phyloP scores from a whole-genome alignment of 2,329 filamentous ascomycete species.

The Cercospora sp. region DNA sequence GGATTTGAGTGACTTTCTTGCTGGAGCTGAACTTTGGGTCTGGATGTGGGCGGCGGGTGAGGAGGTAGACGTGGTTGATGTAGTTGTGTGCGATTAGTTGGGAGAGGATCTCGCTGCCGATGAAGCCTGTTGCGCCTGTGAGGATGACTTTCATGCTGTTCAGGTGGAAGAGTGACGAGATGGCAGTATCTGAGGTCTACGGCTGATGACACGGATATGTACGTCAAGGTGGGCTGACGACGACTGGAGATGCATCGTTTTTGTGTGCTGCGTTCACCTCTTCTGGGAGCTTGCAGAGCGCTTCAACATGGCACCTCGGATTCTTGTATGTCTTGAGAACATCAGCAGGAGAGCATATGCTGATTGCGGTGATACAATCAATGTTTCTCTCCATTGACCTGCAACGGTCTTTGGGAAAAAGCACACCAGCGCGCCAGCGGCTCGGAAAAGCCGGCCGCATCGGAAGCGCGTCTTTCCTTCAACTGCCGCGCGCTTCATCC shows the following conservation, averaged over 20 bases:
- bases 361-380: not conserved
- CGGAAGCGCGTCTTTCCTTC: not conserved
- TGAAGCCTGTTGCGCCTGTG: conserved; percentile 59
- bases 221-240: not conserved
- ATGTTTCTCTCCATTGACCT: not conserved
- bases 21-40: conserved; percentile 31
- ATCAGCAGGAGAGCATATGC: not conserved
- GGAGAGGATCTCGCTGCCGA: conserved; percentile 56
- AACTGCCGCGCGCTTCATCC: not conserved
- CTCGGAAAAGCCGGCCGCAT: not conserved
- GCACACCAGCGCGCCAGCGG: not conserved
- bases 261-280: not conserved
- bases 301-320: not conserved
- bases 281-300: not conserved
- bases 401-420: not conserved
- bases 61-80: conserved; percentile 48
- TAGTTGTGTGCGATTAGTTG: conserved; percentile 52
- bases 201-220: not conserved
- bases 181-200: not conserved
- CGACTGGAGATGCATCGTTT: not conserved
- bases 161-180: not conserved
- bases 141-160: conserved; percentile 61
- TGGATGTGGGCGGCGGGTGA: conserved; percentile 36
- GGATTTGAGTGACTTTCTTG: conserved; percentile 39
- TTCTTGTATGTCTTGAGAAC: not conserved